These are phyloP conservation scores for Malassezia sp. DNA, from an alignment of 1,284 basidiomycete species.

Conservation along the genomic window DNA sequence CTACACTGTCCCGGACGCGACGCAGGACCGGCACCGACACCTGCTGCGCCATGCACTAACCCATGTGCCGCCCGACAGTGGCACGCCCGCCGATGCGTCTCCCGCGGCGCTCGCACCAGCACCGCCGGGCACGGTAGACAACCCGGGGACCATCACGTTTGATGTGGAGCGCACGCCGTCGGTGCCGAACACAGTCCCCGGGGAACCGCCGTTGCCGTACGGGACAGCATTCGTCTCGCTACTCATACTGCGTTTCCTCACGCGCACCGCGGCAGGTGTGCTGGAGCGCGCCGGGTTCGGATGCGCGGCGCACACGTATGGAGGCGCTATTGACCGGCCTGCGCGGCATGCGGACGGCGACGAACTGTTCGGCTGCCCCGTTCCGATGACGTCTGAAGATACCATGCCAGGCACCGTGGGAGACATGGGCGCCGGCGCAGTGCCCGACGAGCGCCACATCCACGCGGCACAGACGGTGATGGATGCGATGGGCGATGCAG, in stretches of 20 bases:
- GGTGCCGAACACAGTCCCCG: slow-evolving; percentile 17
- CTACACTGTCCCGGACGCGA: slow-evolving; percentile 5
- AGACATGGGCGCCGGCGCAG: background rate
- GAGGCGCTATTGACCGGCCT: background rate
- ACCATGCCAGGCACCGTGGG: background rate
- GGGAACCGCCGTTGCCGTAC: slow-evolving; percentile 23
- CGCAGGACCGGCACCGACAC: slow-evolving; percentile 6
- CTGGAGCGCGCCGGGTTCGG: slow-evolving; percentile 24
- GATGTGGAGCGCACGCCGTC: slow-evolving; percentile 40
- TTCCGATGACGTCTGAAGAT: slow-evolving; percentile 16
- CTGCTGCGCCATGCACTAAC: slow-evolving; percentile 11
- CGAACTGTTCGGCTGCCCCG: slow-evolving; percentile 35
- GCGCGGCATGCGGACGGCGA: slow-evolving; percentile 20
- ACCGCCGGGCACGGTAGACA: slow-evolving; percentile 30
- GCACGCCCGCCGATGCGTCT: background rate
- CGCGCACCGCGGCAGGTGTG: slow-evolving; percentile 25
- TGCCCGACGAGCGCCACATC: slow-evolving; percentile 11
- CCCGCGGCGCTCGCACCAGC: background rate
- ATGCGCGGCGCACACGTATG: slow-evolving; percentile 13
- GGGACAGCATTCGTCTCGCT: slow-evolving; percentile 33
- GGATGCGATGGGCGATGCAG: slow-evolving; percentile 28
- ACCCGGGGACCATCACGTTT: slow-evolving; percentile 30
- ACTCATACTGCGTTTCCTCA: slow-evolving; percentile 34
- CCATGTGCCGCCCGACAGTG: slow-evolving; percentile 4
- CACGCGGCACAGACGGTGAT: slow-evolving; percentile 26